Evolutionary conservation across 257 asterid genomes (phyloP).

Genomic region (Coffea canephora): DNA sequence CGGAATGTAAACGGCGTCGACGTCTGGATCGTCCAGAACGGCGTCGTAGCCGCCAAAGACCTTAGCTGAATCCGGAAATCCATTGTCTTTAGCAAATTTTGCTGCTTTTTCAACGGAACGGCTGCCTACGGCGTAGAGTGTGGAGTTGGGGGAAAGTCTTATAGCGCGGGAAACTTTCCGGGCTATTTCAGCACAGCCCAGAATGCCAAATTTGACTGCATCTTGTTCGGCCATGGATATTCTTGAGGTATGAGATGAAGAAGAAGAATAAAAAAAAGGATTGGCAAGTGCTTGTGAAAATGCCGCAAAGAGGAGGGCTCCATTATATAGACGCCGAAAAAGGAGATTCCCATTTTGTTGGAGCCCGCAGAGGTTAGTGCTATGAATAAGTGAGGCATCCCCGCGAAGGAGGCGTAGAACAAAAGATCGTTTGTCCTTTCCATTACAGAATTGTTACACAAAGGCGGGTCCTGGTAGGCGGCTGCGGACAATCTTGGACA

Average conservation of each 20-base stretch:
- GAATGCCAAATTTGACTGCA: conserved; percentile 47
- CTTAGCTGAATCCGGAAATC: conserved; percentile 51
- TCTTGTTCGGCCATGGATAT: background rate
- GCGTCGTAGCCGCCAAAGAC: conserved; percentile 64
- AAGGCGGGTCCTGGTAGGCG: background rate
- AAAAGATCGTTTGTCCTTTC: background rate
- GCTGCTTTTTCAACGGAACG: conserved; percentile 59
- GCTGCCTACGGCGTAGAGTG: conserved; percentile 60
- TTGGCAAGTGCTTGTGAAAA: background rate
- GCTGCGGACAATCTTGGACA: background rate
- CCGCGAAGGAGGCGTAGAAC: background rate
- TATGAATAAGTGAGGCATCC: too few species aligned
- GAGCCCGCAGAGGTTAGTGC: too few species aligned
- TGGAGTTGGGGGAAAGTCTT: conserved; percentile 48
- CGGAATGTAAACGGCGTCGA: conserved; percentile 70
- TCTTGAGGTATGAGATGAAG: background rate
- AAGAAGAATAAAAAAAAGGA: too few species aligned
- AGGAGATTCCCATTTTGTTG: too few species aligned
- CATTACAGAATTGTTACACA: too few species aligned
- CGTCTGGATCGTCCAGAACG: conserved; percentile 59
- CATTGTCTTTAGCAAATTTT: conserved; percentile 51
- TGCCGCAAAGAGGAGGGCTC: background rate
- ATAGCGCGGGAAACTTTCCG: conserved; percentile 57
- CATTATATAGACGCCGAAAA: background rate
- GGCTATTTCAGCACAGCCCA: conserved; percentile 73